phyloP scores from a whole-genome alignment of 495 filamentous ascomycete species.

The Podospora tetraspora region DNA sequence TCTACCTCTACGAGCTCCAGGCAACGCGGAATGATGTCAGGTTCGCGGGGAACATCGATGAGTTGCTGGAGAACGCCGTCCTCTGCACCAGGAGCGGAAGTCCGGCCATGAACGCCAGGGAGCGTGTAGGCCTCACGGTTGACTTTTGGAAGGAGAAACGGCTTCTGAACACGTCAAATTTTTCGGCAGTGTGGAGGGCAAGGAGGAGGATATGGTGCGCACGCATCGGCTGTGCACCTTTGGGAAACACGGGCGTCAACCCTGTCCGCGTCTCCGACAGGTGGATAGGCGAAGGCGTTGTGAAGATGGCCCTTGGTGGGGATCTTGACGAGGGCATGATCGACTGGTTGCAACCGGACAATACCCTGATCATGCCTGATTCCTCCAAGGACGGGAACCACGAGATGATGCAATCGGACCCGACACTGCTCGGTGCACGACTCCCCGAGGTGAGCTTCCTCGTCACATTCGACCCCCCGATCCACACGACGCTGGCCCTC shows the following conservation, averaged over 20 bases:
- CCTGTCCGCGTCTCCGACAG: conserved; percentile 58
- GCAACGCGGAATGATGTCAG: conserved; percentile 49
- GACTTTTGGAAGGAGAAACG: conserved; percentile 80
- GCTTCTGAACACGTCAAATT: conserved; percentile 36
- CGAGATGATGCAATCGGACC: conserved; percentile 15
- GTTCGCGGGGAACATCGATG: conserved; percentile 44
- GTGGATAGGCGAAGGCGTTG: conserved; percentile 60
- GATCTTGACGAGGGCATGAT: conserved; percentile 44
- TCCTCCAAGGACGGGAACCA: conserved; percentile 30
- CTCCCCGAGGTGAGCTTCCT: conserved; percentile 75
- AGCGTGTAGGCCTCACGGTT: conserved; percentile 66
- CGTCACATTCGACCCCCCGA: conserved; percentile 75
- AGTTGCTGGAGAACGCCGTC: conserved; percentile 49
- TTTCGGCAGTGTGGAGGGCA: conserved; percentile 22
- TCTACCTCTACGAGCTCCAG: conserved; percentile 65
- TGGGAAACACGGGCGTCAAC: conserved; percentile 45
- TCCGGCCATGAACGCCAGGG: conserved; percentile 70
- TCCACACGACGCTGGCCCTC: conserved; percentile 64
- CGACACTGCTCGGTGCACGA: conserved; percentile 35
- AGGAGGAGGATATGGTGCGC: conserved; percentile 52
- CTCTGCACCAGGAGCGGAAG: conserved; percentile 65
- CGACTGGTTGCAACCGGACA: conserved; percentile 62
- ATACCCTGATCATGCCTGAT: conserved; percentile 37
- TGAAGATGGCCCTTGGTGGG: conserved; percentile 41
- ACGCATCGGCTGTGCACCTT: conserved; percentile 56